These are phyloP conservation scores for Hirsutella rhossiliensis DNA, from an alignment of 2,329 filamentous ascomycete genomes.

Conservation along the genomic window DNA sequence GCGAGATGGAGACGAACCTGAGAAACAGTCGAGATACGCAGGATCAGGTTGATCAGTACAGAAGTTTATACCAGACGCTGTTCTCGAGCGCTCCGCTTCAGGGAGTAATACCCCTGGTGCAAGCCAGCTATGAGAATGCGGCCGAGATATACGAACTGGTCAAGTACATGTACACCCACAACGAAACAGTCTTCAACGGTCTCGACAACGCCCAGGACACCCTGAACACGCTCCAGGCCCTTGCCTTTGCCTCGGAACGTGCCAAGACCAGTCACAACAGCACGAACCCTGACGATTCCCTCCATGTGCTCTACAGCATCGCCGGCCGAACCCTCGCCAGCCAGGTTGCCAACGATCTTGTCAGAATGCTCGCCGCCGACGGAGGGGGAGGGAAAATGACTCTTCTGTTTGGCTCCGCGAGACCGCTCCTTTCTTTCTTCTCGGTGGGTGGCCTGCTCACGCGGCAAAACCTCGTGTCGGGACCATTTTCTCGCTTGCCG, in stretches of 20 bases:
- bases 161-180: slow-evolving; percentile 39
- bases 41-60: slow-evolving; percentile 14
- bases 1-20: slow-evolving; percentile 15
- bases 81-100: slow-evolving; percentile 24
- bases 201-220: slow-evolving; percentile 22
- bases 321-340: slow-evolving; percentile 39
- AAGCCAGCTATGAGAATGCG: slow-evolving; percentile 35
- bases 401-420: slow-evolving; percentile 40
- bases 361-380: slow-evolving; percentile 24
- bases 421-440: slow-evolving; percentile 45
- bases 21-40: slow-evolving; percentile 11
- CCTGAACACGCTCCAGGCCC: slow-evolving; percentile 36
- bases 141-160: slow-evolving; percentile 44
- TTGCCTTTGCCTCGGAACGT: slow-evolving; percentile 60
- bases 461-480: slow-evolving; percentile 35
- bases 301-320: slow-evolving; percentile 29
- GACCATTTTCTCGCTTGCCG: slow-evolving; percentile 29
- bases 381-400: slow-evolving; percentile 33
- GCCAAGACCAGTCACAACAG: slow-evolving; percentile 41
- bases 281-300: slow-evolving; percentile 24
- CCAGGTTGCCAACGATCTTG: slow-evolving; percentile 24
- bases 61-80: slow-evolving; percentile 29
- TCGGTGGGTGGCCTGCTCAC: slow-evolving; percentile 33
- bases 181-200: slow-evolving; percentile 25
- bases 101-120: slow-evolving; percentile 19